Base-by-base conservation (phyloP, 805 yeast species). In the Ogataea trehaloabstinens region DNA sequence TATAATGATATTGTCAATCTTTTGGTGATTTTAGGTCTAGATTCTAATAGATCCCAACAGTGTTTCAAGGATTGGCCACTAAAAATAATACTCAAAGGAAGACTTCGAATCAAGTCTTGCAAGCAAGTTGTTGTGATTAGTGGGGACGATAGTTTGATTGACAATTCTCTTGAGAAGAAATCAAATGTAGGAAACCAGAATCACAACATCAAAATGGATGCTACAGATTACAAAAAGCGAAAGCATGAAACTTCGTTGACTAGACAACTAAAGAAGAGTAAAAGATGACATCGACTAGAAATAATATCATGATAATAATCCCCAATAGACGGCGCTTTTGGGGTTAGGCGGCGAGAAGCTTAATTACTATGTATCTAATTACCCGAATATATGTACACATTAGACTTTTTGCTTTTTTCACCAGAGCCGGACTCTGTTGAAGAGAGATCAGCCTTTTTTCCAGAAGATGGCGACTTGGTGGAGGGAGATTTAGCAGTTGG, bases 71-170 rank as follows among this genome's bases (percentile, higher is more conserved):
- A 71, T 28, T 73, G 73, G 48, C 79, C 96, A 0, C 73, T 78
- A 19, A 70, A 74, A 17, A 93, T 76, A 0, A 68, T 89, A 32
- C 64, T 84, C 24, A 84, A 76, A 48, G 96, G 96, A 1, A 67
- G 88, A 48, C 65, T 90, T 51, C 73, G 96, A 45, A 65, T 73
- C 20, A 76, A 78, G 52, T 78, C 90, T 44, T 82, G 83, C 54
- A 90, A 89, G 54, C 96, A 90, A 58, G 80, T 85, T 0, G 66
- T 84, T 3, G 69, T 66, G 37, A 58, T 76, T 2, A 82, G 78
- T 19, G 89, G 82, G 8, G 74, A 72, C 31, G 54, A 46, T 8
- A 46, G 48, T 11, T 33, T 60, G 16, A 28, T 60, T 7, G 64
- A 55, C 33, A 58, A 60, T 39, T 33, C 44, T 2, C 29, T 48